Percentiles rank a stretch among this genome's conserved stretches.
Conservation (phyloP, 306 rosid species). For the Sicyos baderoa region DNA sequence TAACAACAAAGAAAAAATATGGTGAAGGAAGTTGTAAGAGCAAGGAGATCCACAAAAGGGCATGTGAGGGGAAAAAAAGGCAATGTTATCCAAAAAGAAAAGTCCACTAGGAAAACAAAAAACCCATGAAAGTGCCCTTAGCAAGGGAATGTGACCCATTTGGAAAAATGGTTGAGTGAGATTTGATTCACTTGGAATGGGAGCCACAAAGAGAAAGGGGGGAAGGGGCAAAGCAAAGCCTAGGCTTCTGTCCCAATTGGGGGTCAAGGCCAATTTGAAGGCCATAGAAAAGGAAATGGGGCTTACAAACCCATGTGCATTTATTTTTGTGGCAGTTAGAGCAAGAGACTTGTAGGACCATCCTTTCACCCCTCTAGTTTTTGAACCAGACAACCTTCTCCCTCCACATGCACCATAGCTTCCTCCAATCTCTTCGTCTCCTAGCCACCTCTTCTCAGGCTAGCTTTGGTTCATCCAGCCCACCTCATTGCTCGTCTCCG, state of each 20-base stretch:
- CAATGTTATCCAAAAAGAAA: conserved; percentile 9
- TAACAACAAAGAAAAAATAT: no score
- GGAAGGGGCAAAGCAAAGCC: not conserved
- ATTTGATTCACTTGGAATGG: conserved; percentile 5
- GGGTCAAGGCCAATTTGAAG: no score
- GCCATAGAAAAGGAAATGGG: no score
- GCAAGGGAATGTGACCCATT: conserved; percentile 4
- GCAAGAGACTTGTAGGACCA: not conserved
- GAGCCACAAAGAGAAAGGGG: not conserved
- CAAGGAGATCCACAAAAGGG: no score
- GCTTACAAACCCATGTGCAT: conserved; percentile 8
- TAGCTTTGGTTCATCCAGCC: no score
- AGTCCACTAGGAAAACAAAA: not conserved
- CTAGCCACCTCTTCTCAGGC: no score
- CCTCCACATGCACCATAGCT: no score
- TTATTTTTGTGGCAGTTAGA: not conserved
- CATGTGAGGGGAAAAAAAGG: no score
- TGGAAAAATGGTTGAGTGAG: not conserved
- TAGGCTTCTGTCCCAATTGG: no score
- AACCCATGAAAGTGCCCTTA: not conserved
- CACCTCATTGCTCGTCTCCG: no score
- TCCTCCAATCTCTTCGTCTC: no score
- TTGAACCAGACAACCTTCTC: not conserved
- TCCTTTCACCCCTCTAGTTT: not conserved
- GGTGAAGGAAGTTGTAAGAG: no score